Percentiles rank a stretch among this genome's conserved stretches.
Conservation (phyloP, 768 basidiomycete genomes). For the Lactifluus hygrophoroides region DNA sequence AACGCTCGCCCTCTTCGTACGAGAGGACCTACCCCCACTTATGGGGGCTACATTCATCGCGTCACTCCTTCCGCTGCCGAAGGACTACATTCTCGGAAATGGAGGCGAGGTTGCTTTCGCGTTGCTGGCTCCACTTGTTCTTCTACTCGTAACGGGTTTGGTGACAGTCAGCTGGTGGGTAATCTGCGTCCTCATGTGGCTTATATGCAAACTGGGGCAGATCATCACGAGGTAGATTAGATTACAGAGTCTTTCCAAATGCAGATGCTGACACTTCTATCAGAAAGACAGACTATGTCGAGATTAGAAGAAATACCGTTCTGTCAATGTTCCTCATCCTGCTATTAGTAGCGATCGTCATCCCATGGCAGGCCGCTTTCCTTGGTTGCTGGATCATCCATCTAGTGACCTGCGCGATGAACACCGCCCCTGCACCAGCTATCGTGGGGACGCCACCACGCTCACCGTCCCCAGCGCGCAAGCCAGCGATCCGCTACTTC, state of each 20-base stretch:
- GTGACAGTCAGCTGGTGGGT: constrained; percentile 55
- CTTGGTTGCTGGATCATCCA: constrained; percentile 79
- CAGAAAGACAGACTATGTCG: constrained; percentile 25
- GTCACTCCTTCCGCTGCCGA: constrained; percentile 50
- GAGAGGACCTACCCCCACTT: constrained; percentile 34
- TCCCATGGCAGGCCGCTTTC: constrained; percentile 93
- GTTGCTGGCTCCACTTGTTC: constrained; percentile 45
- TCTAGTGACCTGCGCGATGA: constrained; percentile 49
- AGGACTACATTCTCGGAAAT: constrained; percentile 52
- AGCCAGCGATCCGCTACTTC: constrained; percentile 4
- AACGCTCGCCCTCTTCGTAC: constrained; percentile 40
- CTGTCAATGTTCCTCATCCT: constrained; percentile 55
- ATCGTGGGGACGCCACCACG: background rate
- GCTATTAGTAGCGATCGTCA: constrained; percentile 55
- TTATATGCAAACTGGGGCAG: constrained; percentile 29
- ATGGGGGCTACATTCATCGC: constrained; percentile 36
- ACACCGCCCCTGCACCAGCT: constrained; percentile 9
- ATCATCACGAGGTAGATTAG: constrained; percentile 21
- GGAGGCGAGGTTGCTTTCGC: constrained; percentile 40
- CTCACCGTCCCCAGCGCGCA: constrained; percentile 1
- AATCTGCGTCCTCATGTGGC: constrained; percentile 41
- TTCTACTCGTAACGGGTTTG: constrained; percentile 55
- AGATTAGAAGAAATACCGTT: constrained; percentile 24
- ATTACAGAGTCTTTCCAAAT: background rate
- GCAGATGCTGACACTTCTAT: background rate